Evolutionary conservation across 306 rosid species (phyloP), one percentile per base, ranked within the genome.

Genomic region (Sicyos edulis): DNA sequence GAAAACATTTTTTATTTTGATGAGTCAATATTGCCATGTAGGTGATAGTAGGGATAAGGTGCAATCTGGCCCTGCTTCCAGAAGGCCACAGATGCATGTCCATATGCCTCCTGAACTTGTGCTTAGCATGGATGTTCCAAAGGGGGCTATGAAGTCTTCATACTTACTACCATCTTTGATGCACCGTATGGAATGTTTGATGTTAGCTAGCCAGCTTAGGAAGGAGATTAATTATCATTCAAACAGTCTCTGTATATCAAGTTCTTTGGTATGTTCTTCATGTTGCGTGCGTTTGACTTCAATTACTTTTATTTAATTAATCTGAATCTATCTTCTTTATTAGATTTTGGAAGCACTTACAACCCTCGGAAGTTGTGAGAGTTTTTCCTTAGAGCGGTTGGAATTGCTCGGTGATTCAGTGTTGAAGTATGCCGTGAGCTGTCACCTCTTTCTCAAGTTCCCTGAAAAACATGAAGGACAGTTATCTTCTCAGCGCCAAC

Each of bases 381-480:
- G 55, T 0, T 85, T 89, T 78, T 91, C 97, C 47, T 84, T 93
- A 92, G 99, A 93, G 84, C 97, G 99, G 50, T 86, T 91, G 78
- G 99, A 93, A 82, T 82, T 93, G 78, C 99, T 91, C 20, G 99
- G 99, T 45, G 99, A 93, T 83, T 93, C 99, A 10, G 86, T 91
- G 76, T 78, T 93, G 69, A 93, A 93, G 80, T 93, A 88, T 78
- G 86, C 72, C 15, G 88, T 89, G 60, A 83, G 99, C 77, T 91
- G 97, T 81, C 87, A 89, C 65, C 91, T 87, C 68, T 93, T 83
- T 86, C 92, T 91, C 45, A 87, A 93, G 42, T 80, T 85, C 80
- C 92, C 95, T 26, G 71, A 85, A 64, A 87, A 76, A 60, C 91
- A 91, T 54, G 99, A 93, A 81, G 99, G 97, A 62, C 84, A 87